Evolutionary conservation across 495 filamentous ascomycete genomes (phyloP), one percentile per base, ranked within the genome.

Genomic region (Podospora pseudopauciseta): DNA sequence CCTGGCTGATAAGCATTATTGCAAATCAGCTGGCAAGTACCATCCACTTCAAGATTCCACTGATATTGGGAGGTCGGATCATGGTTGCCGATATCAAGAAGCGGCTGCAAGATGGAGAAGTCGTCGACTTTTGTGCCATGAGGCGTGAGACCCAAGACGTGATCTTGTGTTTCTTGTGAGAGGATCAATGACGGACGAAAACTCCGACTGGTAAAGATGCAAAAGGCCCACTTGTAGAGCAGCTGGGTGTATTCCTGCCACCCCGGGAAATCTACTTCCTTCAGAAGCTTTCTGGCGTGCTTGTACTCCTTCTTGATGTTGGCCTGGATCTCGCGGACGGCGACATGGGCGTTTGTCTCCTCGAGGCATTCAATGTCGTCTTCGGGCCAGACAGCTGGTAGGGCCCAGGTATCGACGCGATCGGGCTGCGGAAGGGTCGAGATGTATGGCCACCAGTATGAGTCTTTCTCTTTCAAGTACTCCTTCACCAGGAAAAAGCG

Each of bases 21-120:
- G 60, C 74, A 74, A 54, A 74, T 58, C 27, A 80, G 68, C 64
- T 76, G 77, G 64, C 80, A 78, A 5, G 63, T 65, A 4, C 72
- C 71, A 39, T 76, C 72, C 1, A 74, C 73, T 19, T 64, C 60
- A 30, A 63, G 53, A 20, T 80, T 71, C 85, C 85, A 87, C 1
- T 71, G 56, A 57, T 79, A 80, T 32, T 70, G 68, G n/a, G 81
- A 75, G 11, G 80, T 72, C 2, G 79, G 77, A 54, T 78, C 80
- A 72, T 87, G 85, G 69, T 87, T 87, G 28, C 79, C 81, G 30
- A 86, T 79, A 69, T 87, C 85, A 60, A 84, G 79, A 15, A 87
- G 67, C 11, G 85, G 85, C 27, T 85, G 78, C 2, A 87, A 74
- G 60, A 87, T 73, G 6, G 83, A 83, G 67, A 86, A 83, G 70